Conservation (phyloP, 202 grass and related monocot genomes). For the Cymbopogon flexuosus region DNA sequence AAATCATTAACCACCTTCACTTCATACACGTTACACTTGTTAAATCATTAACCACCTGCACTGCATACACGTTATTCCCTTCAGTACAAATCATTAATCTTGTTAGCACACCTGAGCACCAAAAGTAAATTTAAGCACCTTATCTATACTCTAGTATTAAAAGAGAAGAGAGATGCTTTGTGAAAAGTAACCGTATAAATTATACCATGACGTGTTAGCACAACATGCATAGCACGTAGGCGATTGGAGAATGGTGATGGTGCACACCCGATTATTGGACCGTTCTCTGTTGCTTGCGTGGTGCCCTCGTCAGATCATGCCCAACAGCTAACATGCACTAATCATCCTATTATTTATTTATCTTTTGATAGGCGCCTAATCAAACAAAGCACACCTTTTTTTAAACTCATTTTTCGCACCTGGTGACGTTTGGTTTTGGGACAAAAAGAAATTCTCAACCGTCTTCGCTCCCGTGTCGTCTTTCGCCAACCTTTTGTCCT, state of each 20-base stretch:
- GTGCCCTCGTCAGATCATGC: neutral
- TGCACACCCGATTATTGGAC: neutral
- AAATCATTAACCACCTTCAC: neutral
- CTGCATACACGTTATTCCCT: neutral
- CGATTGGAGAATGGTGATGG: neutral
- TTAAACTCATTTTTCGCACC: neutral
- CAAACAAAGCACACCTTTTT: conserved; percentile 17
- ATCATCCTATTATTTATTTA: neutral
- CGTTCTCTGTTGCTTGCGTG: neutral
- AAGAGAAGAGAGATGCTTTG: neutral
- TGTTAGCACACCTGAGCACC: neutral
- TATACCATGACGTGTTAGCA: neutral
- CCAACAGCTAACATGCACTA: conserved; percentile 14
- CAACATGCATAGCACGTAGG: neutral
- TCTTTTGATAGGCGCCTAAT: neutral
- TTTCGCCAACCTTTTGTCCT: neutral
- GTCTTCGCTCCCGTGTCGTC: neutral
- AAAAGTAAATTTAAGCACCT: too few relatives aligned
- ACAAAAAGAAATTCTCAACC: neutral
- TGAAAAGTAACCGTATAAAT: neutral
- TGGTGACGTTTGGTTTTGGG: neutral
- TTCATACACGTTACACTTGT: neutral
- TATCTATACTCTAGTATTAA: too few relatives aligned
- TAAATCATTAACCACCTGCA: neutral
- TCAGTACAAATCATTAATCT: neutral